Conservation (phyloP, 345 rosid genomes). For the Salix brachista region DNA sequence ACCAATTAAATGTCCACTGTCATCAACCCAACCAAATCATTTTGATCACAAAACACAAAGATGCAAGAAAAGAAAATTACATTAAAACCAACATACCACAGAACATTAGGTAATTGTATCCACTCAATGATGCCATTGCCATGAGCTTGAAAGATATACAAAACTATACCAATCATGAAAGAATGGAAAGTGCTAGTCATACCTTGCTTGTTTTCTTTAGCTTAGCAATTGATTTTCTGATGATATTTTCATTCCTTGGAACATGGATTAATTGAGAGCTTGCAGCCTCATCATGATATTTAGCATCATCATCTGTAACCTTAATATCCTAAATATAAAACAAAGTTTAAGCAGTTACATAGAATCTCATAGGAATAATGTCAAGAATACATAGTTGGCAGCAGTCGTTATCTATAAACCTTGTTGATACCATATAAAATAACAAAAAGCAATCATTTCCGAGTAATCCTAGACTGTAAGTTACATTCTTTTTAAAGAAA, state of each 20-base stretch:
- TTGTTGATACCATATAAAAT: not conserved
- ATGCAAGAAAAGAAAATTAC: not conserved
- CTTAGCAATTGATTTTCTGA: slow-evolving; percentile 73
- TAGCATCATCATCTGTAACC: slow-evolving; percentile 28
- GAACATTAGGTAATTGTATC: not conserved
- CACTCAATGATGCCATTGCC: not conserved
- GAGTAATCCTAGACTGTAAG: not conserved
- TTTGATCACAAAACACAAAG: not conserved
- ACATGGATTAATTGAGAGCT: slow-evolving; percentile 41
- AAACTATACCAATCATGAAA: not conserved
- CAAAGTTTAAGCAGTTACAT: slow-evolving; percentile 17
- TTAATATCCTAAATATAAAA: slow-evolving; percentile 43
- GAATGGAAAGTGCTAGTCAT: slow-evolving; percentile 21
- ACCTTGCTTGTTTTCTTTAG: slow-evolving; percentile 82
- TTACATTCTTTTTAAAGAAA: not conserved
- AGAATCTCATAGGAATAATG: not conserved
- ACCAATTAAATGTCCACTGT: not conserved
- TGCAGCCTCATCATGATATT: slow-evolving; percentile 31
- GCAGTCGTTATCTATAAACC: not conserved
- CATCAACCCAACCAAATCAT: not conserved
- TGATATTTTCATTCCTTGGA: slow-evolving; percentile 61
- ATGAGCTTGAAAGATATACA: not conserved
- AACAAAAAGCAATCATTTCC: not conserved
- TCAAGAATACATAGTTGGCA: not conserved
- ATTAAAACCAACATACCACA: not conserved